These are phyloP conservation scores for Sporothrix mexicana DNA, from an alignment of 2,329 filamentous ascomycete genomes.

Conservation along the genomic window DNA sequence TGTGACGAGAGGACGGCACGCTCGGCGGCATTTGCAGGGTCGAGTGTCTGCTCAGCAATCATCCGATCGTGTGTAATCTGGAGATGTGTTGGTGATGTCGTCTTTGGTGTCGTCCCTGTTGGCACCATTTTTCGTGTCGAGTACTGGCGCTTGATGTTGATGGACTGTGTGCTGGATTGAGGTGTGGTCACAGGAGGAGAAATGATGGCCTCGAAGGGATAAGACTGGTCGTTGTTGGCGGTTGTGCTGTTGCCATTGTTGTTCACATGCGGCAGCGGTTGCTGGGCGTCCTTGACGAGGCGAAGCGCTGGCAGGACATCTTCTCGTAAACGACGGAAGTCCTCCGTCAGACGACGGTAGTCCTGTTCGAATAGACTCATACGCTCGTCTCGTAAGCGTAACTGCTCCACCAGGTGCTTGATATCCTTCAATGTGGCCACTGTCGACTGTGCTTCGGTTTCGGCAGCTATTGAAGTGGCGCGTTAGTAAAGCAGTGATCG, in stretches of 20 bases:
- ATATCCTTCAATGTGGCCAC: slow-evolving; percentile 93
- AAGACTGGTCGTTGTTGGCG: slow-evolving; percentile 47
- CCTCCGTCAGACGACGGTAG: slow-evolving; percentile 80
- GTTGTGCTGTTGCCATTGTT: slow-evolving; percentile 41
- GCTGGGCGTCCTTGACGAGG: slow-evolving; percentile 87
- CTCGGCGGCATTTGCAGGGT: slow-evolving; percentile 71
- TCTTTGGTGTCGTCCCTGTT: slow-evolving; percentile 71
- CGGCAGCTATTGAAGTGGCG: slow-evolving; percentile 69
- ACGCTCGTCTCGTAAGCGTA: slow-evolving; percentile 87
- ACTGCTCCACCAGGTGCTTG: slow-evolving; percentile 84
- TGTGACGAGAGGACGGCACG: slow-evolving; percentile 70
- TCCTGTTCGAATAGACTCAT: slow-evolving; percentile 85
- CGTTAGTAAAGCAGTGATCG: neutral
- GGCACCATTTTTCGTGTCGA: slow-evolving; percentile 74
- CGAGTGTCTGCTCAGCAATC: slow-evolving; percentile 67
- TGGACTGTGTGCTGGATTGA: slow-evolving; percentile 56
- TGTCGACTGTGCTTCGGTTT: slow-evolving; percentile 83
- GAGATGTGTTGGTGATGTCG: slow-evolving; percentile 73
- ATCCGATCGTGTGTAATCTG: slow-evolving; percentile 71
- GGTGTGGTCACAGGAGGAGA: slow-evolving; percentile 36
- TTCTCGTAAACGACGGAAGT: slow-evolving; percentile 86
- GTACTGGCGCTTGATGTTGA: slow-evolving; percentile 71
- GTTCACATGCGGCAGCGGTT: slow-evolving; percentile 72
- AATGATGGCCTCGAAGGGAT: slow-evolving; percentile 50
- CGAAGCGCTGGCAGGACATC: slow-evolving; percentile 90